Conservation (phyloP, 2,329 filamentous ascomycete species). For the Fusarium sp. region DNA sequence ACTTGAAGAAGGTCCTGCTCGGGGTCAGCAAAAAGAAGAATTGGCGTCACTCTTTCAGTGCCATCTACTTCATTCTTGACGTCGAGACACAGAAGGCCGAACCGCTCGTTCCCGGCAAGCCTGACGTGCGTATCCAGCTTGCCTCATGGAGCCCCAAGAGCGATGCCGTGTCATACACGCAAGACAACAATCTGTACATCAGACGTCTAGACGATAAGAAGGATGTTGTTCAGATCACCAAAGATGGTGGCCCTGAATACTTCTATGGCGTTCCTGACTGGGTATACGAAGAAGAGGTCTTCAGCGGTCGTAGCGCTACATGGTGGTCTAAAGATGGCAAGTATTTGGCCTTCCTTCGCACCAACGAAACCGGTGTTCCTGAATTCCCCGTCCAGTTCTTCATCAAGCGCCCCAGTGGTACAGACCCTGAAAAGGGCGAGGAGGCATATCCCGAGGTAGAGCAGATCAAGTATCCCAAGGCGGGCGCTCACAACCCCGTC, state of each 20-base stretch:
- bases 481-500: conserved; percentile 91
- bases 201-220: conserved; percentile 69
- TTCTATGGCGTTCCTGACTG: conserved; percentile 98
- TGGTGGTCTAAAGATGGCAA: conserved; percentile 97
- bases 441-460: conserved; percentile 92
- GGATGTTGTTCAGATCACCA: conserved; percentile 79
- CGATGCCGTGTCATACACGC: conserved; percentile 89
- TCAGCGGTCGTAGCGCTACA: conserved; percentile 82
- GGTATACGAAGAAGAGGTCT: conserved; percentile 84
- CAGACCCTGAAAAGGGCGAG: conserved; percentile 73
- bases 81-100: conserved; percentile 83
- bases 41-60: conserved; percentile 92
- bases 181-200: conserved; percentile 90
- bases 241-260: conserved; percentile 86
- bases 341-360: conserved; percentile 90
- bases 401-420: conserved; percentile 85
- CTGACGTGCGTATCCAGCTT: conserved; percentile 78
- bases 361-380: conserved; percentile 92
- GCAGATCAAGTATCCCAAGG: conserved; percentile 97
- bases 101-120: conserved; percentile 79
- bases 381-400: conserved; percentile 96
- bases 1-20: conserved; percentile 90
- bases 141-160: conserved; percentile 91
- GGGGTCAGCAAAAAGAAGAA: conserved; percentile 78
- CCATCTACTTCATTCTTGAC: conserved; percentile 91